Conservation (phyloP, 1,284 basidiomycete species). For the Spongiforma sp. region DNA sequence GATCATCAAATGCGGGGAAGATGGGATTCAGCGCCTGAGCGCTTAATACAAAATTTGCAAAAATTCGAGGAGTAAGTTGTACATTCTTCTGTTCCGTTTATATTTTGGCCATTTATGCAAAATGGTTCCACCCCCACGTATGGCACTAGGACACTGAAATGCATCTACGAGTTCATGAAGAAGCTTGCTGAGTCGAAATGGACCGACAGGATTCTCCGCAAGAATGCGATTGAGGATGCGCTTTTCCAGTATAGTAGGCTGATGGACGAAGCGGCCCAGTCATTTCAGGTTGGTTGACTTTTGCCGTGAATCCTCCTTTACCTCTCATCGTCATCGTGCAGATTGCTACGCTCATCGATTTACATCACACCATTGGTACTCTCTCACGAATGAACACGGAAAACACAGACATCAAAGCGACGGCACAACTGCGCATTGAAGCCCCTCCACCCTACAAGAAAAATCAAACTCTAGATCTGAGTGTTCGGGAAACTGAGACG, state of each 20-base stretch:
- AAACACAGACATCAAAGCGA: neutral
- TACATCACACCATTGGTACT: slow-evolving; percentile 48
- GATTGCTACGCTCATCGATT: slow-evolving; percentile 55
- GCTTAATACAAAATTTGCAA: slow-evolving; percentile 47
- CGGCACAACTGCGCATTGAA: slow-evolving; percentile 3
- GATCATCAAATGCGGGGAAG: slow-evolving; percentile 52
- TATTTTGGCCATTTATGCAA: neutral
- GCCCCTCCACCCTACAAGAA: slow-evolving; percentile 29
- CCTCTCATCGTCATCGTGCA: slow-evolving; percentile 18
- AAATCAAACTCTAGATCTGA: neutral
- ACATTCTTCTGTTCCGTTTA: neutral
- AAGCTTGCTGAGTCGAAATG: slow-evolving; percentile 46
- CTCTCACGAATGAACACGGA: slow-evolving; percentile 16
- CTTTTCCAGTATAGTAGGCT: slow-evolving; percentile 40
- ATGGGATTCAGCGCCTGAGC: slow-evolving; percentile 49
- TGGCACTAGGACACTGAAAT: slow-evolving; percentile 41
- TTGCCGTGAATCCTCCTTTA: neutral
- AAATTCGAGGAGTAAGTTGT: slow-evolving; percentile 48
- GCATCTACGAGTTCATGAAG: slow-evolving; percentile 47
- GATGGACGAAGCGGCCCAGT: slow-evolving; percentile 50
- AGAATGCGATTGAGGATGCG: slow-evolving; percentile 44
- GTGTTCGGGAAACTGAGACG: neutral
- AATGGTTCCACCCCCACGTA: neutral
- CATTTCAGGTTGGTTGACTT: slow-evolving; percentile 48
- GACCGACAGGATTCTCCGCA: slow-evolving; percentile 46